These are phyloP conservation scores for Alliaria petiolata DNA, from an alignment of 345 rosid species.

Conservation along the genomic window DNA sequence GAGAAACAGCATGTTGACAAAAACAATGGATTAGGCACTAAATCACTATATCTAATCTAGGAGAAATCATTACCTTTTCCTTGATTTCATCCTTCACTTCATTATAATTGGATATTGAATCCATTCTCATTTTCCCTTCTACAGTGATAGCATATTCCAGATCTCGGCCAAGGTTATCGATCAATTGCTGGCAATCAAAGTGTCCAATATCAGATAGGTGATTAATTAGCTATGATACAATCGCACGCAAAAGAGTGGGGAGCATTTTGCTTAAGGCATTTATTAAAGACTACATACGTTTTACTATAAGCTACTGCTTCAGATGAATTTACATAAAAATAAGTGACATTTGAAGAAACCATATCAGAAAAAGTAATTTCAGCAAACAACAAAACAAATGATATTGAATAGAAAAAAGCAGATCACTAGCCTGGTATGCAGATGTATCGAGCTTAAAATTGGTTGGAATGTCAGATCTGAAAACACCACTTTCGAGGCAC, in stretches of 20 bases:
- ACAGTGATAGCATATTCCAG: slow-evolving; percentile 89
- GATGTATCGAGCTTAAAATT: slow-evolving; percentile 80
- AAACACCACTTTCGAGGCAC: slow-evolving; percentile 99
- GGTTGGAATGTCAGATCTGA: slow-evolving; percentile 93
- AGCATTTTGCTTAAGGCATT: neutral
- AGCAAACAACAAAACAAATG: neutral
- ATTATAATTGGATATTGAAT: slow-evolving; percentile 76
- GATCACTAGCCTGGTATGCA: slow-evolving; percentile 65
- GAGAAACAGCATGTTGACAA: slow-evolving; percentile 9
- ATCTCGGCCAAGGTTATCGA: slow-evolving; percentile 87
- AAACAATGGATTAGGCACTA: slow-evolving; percentile 3
- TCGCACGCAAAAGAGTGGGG: neutral
- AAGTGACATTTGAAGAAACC: slow-evolving; percentile 1
- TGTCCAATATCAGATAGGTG: slow-evolving; percentile 28
- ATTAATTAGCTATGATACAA: neutral
- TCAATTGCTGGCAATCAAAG: slow-evolving; percentile 64
- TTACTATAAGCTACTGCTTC: neutral
- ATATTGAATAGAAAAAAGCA: slow-evolving; percentile 18
- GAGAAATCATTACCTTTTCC: slow-evolving; percentile 56
- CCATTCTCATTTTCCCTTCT: slow-evolving; percentile 91
- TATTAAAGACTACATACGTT: slow-evolving; percentile 1
- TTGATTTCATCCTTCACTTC: slow-evolving; percentile 74
- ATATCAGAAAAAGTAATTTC: neutral
- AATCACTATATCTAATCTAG: slow-evolving; percentile 5
- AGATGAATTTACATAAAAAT: neutral